A percentile compares a stretch with the other conserved stretches of the same genome.
Conservation (phyloP, 202 grass and related monocot species). For the Schoenoplectus triqueter region DNA sequence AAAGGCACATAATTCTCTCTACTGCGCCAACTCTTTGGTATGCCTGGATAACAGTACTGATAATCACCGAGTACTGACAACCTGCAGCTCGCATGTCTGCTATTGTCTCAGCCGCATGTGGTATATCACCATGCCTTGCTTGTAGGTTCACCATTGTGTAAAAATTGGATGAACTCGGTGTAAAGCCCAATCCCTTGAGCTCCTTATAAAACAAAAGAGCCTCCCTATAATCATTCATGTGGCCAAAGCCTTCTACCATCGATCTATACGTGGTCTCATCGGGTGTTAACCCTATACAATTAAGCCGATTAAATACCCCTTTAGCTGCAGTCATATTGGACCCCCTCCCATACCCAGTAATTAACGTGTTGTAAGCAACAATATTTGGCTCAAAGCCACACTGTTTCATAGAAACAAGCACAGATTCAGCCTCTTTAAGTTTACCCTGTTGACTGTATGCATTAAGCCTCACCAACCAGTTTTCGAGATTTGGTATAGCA, state of each 20-base stretch:
- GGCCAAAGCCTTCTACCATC: conserved; percentile 93
- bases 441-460: conserved; percentile 88
- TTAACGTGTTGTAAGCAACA: conserved; percentile 92
- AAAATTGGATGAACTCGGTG: conserved; percentile 81
- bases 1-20: conserved; percentile 58
- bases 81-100: conserved; percentile 62
- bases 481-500: conserved; percentile 70
- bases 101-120: conserved; percentile 56
- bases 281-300: conserved; percentile 56
- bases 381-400: conserved; percentile 59
- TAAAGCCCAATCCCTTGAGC: conserved; percentile 68
- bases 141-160: conserved; percentile 90
- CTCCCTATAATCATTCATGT: conserved; percentile 56
- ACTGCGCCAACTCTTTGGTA: conserved; percentile 21
- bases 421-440: conserved; percentile 62
- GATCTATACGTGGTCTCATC: conserved; percentile 97
- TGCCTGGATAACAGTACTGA: conserved; percentile 68
- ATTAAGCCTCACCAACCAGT: conserved; percentile 88
- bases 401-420: conserved; percentile 63
- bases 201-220: conserved; percentile 63
- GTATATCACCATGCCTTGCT: conserved; percentile 66
- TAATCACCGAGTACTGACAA: conserved; percentile 72
- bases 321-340: conserved; percentile 55
- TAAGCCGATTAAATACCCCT: conserved; percentile 55
- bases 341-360: conserved; percentile 84